A percentile compares a stretch with the other conserved stretches of the same genome.
These are phyloP conservation scores for Loxodes magnus DNA, from an alignment of 73 alveolate genomes.

Conservation along the genomic window DNA sequence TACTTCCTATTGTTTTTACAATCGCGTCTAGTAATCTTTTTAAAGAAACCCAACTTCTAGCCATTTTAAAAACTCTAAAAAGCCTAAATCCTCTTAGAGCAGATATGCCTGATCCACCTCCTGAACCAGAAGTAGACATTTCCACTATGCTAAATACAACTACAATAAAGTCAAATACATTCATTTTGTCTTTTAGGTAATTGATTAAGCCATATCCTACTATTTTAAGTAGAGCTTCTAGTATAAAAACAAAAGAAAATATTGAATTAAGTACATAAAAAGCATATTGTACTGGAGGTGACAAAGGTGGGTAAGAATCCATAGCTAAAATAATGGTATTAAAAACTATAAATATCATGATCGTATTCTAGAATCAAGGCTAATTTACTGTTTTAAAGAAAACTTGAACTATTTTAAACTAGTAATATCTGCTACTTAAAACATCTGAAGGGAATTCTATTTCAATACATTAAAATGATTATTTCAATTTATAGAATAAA, in stretches of 20 bases:
- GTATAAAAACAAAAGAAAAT: slow-evolving; percentile 51
- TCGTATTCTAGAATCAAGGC: slow-evolving; percentile 13
- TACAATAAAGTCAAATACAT: slow-evolving; percentile 51
- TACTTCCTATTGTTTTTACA: slow-evolving; percentile 37
- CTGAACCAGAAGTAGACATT: slow-evolving; percentile 30
- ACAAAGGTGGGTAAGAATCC: slow-evolving; percentile 46
- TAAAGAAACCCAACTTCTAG: no score
- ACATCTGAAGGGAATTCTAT: no score
- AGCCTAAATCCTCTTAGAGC: slow-evolving; percentile 9
- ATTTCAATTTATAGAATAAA: no score
- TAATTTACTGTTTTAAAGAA: no score
- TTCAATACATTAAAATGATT: no score
- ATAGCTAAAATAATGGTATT: slow-evolving; percentile 63
- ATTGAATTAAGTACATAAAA: slow-evolving; percentile 23
- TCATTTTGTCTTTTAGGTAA: slow-evolving; percentile 61
- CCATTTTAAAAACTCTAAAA: slow-evolving; percentile 22
- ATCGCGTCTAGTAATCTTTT: slow-evolving; percentile 21
- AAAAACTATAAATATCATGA: slow-evolving; percentile 41
- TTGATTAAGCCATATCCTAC: slow-evolving; percentile 50
- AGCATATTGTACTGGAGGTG: slow-evolving; percentile 10
- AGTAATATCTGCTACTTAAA: no score
- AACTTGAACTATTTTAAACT: no score
- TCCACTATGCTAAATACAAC: slow-evolving; percentile 6
- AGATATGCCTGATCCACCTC: slow-evolving; percentile 38
- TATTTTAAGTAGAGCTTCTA: slow-evolving; percentile 56